Percentiles rank a stretch among this genome's conserved stretches.
phyloP scores from a whole-genome alignment of 257 asterid genomes.

The Jasminum sambac region DNA sequence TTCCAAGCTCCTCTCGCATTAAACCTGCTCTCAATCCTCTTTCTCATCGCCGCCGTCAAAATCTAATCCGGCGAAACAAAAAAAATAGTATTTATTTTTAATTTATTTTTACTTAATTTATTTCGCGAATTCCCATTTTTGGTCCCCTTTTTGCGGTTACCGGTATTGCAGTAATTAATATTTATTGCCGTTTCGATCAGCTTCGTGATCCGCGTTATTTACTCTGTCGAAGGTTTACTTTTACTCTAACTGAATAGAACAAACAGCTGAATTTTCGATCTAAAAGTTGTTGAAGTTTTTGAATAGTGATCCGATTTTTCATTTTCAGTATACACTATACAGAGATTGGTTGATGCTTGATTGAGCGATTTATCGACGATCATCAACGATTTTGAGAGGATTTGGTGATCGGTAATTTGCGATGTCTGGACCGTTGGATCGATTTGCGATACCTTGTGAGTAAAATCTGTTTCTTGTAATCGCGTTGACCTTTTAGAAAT shows the following conservation, averaged over 20 bases:
- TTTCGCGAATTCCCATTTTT: conserved; percentile 5
- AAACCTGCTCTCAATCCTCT: conserved; percentile 10
- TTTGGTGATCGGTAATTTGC: conserved; percentile 27
- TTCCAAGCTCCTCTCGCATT: background rate
- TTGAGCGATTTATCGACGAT: conserved; percentile 26
- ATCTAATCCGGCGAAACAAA: conserved; percentile 46
- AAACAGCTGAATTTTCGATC: conserved; percentile 25
- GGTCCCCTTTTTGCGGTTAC: conserved; percentile 23
- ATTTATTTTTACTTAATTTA: background rate
- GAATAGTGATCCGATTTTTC: conserved; percentile 4
- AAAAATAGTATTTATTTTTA: conserved; percentile 4
- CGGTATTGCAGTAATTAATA: conserved; percentile 30
- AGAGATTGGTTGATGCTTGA: conserved; percentile 27
- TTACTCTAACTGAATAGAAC: background rate
- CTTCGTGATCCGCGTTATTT: conserved; percentile 42
- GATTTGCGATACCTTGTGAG: conserved; percentile 92
- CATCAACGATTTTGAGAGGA: conserved; percentile 18
- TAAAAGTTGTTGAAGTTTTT: background rate
- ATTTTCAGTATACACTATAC: background rate
- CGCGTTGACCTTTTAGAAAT: conserved; percentile 1
- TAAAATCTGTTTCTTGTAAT: conserved; percentile 9
- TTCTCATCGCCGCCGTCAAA: conserved; percentile 41
- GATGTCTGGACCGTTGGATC: conserved; percentile 96
- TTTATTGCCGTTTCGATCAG: conserved; percentile 33
- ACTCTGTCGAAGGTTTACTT: conserved; percentile 29